Conservation (phyloP, 176 grass and related monocot species). For the Aegilops speltoides region DNA sequence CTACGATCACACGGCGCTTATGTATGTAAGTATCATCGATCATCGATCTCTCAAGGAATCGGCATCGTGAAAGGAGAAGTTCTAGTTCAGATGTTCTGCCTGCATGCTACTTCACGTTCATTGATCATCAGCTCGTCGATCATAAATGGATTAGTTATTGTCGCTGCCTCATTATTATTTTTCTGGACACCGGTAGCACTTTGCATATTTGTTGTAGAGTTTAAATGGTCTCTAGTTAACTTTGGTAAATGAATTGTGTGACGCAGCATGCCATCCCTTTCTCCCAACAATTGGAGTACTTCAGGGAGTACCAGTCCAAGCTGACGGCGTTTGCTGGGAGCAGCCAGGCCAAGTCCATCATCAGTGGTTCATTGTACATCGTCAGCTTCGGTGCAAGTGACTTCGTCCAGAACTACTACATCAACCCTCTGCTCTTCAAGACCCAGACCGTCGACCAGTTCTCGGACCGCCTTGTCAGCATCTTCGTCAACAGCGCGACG, state of each 20-base stretch:
- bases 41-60: not conserved
- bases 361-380: constrained; percentile 66
- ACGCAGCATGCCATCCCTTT: constrained; percentile 75
- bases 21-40: constrained; percentile 62
- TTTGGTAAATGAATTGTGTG: constrained; percentile 2
- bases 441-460: constrained; percentile 67
- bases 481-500: constrained; percentile 56
- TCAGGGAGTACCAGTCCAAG: constrained; percentile 77
- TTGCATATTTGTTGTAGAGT: not conserved
- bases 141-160: not conserved
- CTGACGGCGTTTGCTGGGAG: constrained; percentile 52
- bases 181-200: not conserved
- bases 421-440: constrained; percentile 82
- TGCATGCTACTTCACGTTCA: not conserved
- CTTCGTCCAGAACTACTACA: constrained; percentile 95
- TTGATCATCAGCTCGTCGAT: not conserved
- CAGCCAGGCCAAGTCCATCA: constrained; percentile 47
- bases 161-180: not conserved
- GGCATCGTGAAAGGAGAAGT: not conserved
- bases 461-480: constrained; percentile 59
- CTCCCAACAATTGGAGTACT: constrained; percentile 80
- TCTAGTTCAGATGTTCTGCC: not conserved
- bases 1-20: constrained; percentile 69
- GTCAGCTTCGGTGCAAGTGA: constrained; percentile 77
- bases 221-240: constrained; percentile 14